Percentiles rank a stretch among this genome's conserved stretches.
Evolutionary conservation across 176 grass and related monocot genomes (phyloP).

Genomic region (Lolium perenne): DNA sequence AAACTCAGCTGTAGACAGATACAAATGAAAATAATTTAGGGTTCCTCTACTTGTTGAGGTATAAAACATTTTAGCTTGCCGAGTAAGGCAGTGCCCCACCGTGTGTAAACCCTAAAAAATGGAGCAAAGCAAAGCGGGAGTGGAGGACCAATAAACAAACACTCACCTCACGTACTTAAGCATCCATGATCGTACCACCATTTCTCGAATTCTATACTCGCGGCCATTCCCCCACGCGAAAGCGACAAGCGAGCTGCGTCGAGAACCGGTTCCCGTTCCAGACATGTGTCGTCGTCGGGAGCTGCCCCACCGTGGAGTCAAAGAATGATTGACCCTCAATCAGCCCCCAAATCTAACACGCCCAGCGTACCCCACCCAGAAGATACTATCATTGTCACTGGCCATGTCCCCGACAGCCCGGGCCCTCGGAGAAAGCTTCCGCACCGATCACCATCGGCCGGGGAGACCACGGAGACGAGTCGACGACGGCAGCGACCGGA

Average conservation of each 20-base stretch:
- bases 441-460: slow-evolving; percentile 36
- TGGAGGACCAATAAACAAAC: not conserved
- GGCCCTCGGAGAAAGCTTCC: not conserved
- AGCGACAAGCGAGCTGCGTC: slow-evolving; percentile 26
- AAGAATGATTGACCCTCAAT: slow-evolving; percentile 31
- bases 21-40: too few species aligned
- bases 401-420: slow-evolving; percentile 21
- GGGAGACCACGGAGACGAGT: not conserved
- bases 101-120: not conserved
- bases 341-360: not conserved
- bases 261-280: not conserved
- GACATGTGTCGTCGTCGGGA: not conserved
- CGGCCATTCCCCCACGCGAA: slow-evolving; percentile 22
- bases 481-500: not conserved
- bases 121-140: not conserved
- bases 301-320: not conserved
- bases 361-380: not conserved
- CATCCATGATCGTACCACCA: too few species aligned
- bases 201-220: too few species aligned
- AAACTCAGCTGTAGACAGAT: too few species aligned
- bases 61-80: too few species aligned
- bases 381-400: slow-evolving; percentile 29
- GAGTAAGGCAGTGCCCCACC: not conserved
- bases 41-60: too few species aligned
- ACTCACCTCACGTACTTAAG: not conserved